phyloP scores from a whole-genome alignment of 495 filamentous ascomycete species.

The Xylaria longipes region DNA sequence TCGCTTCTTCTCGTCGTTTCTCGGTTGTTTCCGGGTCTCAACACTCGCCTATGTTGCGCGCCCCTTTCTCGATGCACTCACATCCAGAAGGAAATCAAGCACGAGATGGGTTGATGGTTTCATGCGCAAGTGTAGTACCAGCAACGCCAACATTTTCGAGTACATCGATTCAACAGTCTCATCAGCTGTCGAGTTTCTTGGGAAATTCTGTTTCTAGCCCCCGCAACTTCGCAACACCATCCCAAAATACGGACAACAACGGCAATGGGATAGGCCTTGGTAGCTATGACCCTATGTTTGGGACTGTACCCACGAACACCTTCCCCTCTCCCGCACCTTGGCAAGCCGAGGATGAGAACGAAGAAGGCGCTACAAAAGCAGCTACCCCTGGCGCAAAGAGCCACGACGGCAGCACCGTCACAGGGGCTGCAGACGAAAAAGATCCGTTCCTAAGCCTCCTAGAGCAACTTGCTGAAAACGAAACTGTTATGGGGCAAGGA shows the following conservation, averaged over 20 bases:
- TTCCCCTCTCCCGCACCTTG: conserved; percentile 53
- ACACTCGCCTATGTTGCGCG: conserved; percentile 43
- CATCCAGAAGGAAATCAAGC: conserved; percentile 32
- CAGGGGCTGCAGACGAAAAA: conserved; percentile 61
- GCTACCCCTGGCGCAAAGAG: conserved; percentile 50
- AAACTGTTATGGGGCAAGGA: conserved; percentile 59
- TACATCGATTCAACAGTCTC: conserved; percentile 30
- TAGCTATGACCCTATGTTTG: conserved; percentile 65
- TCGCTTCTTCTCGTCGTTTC: conserved; percentile 38
- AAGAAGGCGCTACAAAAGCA: conserved; percentile 28
- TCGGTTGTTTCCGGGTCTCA: conserved; percentile 43
- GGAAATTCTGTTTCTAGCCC: conserved; percentile 48
- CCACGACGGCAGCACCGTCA: conserved; percentile 46
- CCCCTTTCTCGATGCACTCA: conserved; percentile 32
- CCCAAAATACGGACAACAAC: conserved; percentile 33
- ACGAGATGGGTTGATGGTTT: conserved; percentile 35
- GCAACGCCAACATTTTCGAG: conserved; percentile 34
- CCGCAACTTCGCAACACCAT: conserved; percentile 44
- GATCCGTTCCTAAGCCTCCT: conserved; percentile 81
- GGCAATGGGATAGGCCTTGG: conserved; percentile 30
- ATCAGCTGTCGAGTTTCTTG: conserved; percentile 38
- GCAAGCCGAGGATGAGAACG: conserved; percentile 46
- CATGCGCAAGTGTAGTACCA: conserved; percentile 23
- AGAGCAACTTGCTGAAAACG: conserved; percentile 82
- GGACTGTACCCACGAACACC: conserved; percentile 52